Conservation (phyloP, 2,329 filamentous ascomycete species). For the Diaporthe sp. region DNA sequence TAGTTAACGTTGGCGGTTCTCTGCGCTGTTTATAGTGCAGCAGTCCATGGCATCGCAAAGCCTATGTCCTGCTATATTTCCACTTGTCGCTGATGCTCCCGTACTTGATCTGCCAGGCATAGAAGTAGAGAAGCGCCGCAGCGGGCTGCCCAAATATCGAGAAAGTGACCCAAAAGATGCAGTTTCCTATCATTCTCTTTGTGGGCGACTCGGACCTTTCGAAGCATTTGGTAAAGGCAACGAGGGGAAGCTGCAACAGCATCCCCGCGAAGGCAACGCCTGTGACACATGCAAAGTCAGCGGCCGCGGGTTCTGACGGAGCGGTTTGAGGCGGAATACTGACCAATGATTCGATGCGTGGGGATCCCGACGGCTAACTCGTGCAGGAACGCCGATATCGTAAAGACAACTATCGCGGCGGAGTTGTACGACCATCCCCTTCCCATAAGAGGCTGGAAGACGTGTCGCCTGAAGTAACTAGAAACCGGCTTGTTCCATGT, state of each 20-base stretch:
- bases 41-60: neutral
- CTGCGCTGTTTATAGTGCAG: neutral
- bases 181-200: constrained; percentile 88
- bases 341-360: constrained; percentile 93
- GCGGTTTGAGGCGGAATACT: constrained; percentile 45
- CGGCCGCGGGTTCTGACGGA: constrained; percentile 10
- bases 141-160: constrained; percentile 96
- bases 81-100: constrained; percentile 77
- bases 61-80: constrained; percentile 30
- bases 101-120: constrained; percentile 98
- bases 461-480: constrained; percentile 94
- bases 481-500: constrained; percentile 99
- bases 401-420: constrained; percentile 87
- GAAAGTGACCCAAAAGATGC: constrained; percentile 97
- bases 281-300: constrained; percentile 49
- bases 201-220: constrained; percentile 83
- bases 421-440: constrained; percentile 80
- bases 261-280: constrained; percentile 95
- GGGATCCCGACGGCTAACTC: constrained; percentile 94
- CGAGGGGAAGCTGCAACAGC: constrained; percentile 92
- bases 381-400: constrained; percentile 89
- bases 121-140: constrained; percentile 94
- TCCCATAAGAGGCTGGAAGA: constrained; percentile 89
- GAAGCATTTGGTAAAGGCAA: constrained; percentile 82
- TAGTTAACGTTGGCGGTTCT: neutral